Conservation (phyloP, 2,329 filamentous ascomycete species). For the Drechslera avenae region DNA sequence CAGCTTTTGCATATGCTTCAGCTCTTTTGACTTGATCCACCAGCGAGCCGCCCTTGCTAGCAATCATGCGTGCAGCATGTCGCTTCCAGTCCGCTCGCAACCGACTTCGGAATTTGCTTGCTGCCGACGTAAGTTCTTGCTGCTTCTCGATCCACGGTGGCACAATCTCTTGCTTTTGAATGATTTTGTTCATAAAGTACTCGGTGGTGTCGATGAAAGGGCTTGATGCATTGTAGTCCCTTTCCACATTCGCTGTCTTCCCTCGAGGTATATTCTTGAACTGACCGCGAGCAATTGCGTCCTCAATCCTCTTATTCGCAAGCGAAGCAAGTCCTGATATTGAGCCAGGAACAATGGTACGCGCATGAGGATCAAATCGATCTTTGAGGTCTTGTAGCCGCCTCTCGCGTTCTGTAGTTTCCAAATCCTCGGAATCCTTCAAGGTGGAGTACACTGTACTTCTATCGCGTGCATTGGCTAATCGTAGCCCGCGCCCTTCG, state of each 20-base stretch:
- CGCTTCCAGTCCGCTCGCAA: slow-evolving; percentile 82
- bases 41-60: slow-evolving; percentile 75
- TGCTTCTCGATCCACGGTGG: slow-evolving; percentile 99
- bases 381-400: slow-evolving; percentile 77
- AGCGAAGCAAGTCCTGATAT: slow-evolving; percentile 79
- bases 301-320: slow-evolving; percentile 90
- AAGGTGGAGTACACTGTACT: slow-evolving; percentile 61
- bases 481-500: slow-evolving; percentile 45
- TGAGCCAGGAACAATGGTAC: slow-evolving; percentile 76
- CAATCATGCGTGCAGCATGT: slow-evolving; percentile 78
- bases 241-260: slow-evolving; percentile 76
- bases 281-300: slow-evolving; percentile 88
- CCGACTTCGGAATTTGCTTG: slow-evolving; percentile 72
- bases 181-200: slow-evolving; percentile 98
- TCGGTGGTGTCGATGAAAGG: slow-evolving; percentile 96
- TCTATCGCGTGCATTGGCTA: slow-evolving; percentile 64
- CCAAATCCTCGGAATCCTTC: slow-evolving; percentile 61
- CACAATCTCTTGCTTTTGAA: slow-evolving; percentile 92
- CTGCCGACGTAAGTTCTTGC: slow-evolving; percentile 77
- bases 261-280: slow-evolving; percentile 75
- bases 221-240: slow-evolving; percentile 81
- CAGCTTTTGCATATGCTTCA: slow-evolving; percentile 74
- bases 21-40: slow-evolving; percentile 74
- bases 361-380: slow-evolving; percentile 74
- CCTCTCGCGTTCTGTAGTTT: slow-evolving; percentile 73